These are phyloP conservation scores for Quercus ilex DNA, from an alignment of 306 rosid species.

Conservation along the genomic window DNA sequence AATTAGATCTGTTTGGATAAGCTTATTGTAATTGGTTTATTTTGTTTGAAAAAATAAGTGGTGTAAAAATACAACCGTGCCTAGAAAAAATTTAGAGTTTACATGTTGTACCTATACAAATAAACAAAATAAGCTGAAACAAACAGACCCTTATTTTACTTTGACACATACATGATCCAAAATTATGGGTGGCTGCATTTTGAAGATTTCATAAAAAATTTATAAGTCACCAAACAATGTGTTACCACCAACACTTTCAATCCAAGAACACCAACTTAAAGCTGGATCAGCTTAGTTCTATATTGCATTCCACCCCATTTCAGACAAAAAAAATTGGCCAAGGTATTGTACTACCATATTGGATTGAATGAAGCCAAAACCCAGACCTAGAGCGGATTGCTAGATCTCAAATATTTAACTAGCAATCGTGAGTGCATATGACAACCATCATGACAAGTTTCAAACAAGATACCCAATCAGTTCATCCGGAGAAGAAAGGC, in stretches of 20 bases:
- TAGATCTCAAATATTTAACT: constrained; percentile 16
- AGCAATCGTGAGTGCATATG: constrained; percentile 11
- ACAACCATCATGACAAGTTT: constrained; percentile 8
- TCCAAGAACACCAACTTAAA: background rate
- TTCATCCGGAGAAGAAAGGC: constrained; percentile 82
- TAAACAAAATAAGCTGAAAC: too few species aligned
- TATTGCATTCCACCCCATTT: background rate
- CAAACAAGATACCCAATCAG: constrained; percentile 67
- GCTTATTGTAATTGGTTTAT: too few species aligned
- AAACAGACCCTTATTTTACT: background rate
- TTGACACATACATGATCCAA: background rate
- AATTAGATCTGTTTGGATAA: too few species aligned
- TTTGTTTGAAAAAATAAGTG: too few species aligned
- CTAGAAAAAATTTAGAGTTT: too few species aligned
- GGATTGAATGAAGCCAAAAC: background rate
- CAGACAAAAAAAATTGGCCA: background rate
- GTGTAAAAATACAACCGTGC: too few species aligned
- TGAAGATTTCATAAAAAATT: background rate
- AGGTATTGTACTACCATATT: background rate
- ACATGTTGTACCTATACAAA: too few species aligned
- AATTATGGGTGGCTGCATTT: background rate
- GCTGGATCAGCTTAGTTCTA: background rate
- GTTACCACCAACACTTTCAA: background rate
- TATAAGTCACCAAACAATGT: background rate
- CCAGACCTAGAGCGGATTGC: background rate